These are phyloP conservation scores for Ogataea naganishii DNA, from an alignment of 805 yeast genomes.

Conservation along the genomic window DNA sequence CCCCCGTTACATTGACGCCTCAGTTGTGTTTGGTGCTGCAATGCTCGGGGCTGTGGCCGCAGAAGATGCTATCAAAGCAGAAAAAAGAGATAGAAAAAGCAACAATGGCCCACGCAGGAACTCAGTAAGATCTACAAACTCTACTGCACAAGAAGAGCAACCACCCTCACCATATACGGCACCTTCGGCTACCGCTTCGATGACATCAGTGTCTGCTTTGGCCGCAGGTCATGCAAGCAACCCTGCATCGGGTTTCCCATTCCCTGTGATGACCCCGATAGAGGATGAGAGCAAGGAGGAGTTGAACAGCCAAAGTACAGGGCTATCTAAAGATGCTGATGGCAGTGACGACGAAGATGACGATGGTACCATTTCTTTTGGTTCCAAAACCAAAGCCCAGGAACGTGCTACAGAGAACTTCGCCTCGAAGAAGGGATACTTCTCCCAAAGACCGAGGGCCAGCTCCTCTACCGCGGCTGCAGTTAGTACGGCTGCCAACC, in stretches of 20 bases:
- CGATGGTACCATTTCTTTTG: slow-evolving; percentile 48
- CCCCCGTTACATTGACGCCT: slow-evolving; percentile 93
- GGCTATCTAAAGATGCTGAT: slow-evolving; percentile 10
- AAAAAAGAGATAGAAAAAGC: slow-evolving; percentile 16
- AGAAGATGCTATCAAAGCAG: slow-evolving; percentile 42
- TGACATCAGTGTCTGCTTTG: slow-evolving; percentile 46
- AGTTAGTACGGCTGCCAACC: slow-evolving; percentile 1
- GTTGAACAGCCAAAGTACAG: slow-evolving; percentile 5
- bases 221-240: slow-evolving; percentile 28
- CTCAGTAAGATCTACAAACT: slow-evolving; percentile 17
- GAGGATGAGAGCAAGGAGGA: slow-evolving; percentile 21
- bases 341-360: slow-evolving; percentile 38
- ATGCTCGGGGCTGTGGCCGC: slow-evolving; percentile 93
- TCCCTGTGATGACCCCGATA: slow-evolving; percentile 36
- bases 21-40: slow-evolving; percentile 95
- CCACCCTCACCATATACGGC: slow-evolving; percentile 70
- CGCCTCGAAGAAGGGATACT: too few species aligned
- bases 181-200: slow-evolving; percentile 68
- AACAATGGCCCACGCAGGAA: slow-evolving; percentile 15
- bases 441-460: slow-evolving; percentile 2
- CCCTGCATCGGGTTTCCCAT: slow-evolving; percentile 29
- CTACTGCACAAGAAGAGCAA: slow-evolving; percentile 8
- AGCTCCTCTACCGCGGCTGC: neutral
- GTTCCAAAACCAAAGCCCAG: slow-evolving; percentile 47
- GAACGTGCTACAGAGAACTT: slow-evolving; percentile 41